Base-by-base conservation (phyloP, 768 basidiomycete genomes). In the Russula earlei region DNA sequence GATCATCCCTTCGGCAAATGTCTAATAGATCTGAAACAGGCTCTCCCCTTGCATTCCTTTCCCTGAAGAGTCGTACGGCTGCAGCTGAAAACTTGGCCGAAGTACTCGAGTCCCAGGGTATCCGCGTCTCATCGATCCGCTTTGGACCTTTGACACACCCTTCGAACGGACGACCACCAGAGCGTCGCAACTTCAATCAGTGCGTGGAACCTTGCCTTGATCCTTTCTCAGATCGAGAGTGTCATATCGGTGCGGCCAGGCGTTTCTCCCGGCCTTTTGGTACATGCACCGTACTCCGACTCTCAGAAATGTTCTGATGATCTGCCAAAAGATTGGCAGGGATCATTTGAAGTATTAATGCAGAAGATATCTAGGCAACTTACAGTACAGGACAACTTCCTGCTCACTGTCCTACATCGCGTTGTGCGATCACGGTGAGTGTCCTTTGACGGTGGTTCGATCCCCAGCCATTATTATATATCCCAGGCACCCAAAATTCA, bases 401-500 rank as follows among this genome's bases (percentile, higher is more conserved):
- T 61, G 14, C 24, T 61, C 12, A 20, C 31, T 6, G 36, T 54
- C 36, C 42, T 61, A 12, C 57, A 43, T 25, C 50, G 40, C n/a
- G 48, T 53, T n/a, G 52, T 61, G 19, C 46, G 54, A 50, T 59
- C 60, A 15, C 60, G 58, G 60, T 59, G 19, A 7, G 60, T 54
- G 27, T 29, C 20, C 51, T 37, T 19, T 11, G 10, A 34, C 12
- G 10, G 20, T 24, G 11, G 20, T 51, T 10, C 7, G 8, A 48
- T 37, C 31, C 25, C 29, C 22, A 27, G 20, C 22, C 27, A 43
- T 40, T 24, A 52, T 31, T 53, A 48, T 19, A 36, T 38, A 27
- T 37, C 20, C 2, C 20, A 65, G 52, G 24, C 64, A 55, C 51
- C 62, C 55, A 33, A 62, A 49, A 58, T 61, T 49, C 42, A 55